Percentiles rank a stretch among this genome's conserved stretches.
Conservation (phyloP, 345 rosid species). For the Physaria fendleri region DNA sequence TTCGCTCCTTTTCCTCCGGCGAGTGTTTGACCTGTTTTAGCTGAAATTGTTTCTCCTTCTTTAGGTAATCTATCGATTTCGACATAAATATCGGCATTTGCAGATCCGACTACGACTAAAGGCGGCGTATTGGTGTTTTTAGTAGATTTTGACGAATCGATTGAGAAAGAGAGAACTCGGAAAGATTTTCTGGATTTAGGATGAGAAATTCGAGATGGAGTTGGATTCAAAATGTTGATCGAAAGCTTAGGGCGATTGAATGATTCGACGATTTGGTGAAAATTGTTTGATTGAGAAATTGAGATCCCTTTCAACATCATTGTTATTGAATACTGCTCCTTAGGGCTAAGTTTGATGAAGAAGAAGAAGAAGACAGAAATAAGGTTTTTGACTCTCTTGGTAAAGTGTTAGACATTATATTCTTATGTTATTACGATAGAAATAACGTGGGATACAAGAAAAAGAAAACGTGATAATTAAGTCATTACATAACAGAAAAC, state of each 20-base stretch:
- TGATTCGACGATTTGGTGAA: slow-evolving; percentile 10
- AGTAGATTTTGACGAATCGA: slow-evolving; percentile 17
- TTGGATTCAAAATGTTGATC: slow-evolving; percentile 15
- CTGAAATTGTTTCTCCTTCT: slow-evolving; percentile 81
- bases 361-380: too few relatives aligned
- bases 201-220: slow-evolving; percentile 11
- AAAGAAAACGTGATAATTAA: background rate
- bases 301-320: slow-evolving; percentile 33
- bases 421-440: too few relatives aligned
- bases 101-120: slow-evolving; percentile 82
- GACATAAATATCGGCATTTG: slow-evolving; percentile 79
- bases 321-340: too few relatives aligned
- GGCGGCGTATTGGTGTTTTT: slow-evolving; percentile 32
- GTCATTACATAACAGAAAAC: background rate
- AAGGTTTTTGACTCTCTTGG: too few relatives aligned
- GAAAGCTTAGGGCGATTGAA: slow-evolving; percentile 10
- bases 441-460: too few relatives aligned
- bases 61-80: slow-evolving; percentile 74
- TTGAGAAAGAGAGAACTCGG: slow-evolving; percentile 35
- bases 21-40: slow-evolving; percentile 62
- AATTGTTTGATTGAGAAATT: slow-evolving; percentile 28
- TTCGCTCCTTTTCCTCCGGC: slow-evolving; percentile 97
- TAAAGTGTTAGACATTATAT: too few relatives aligned
- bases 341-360: too few relatives aligned
- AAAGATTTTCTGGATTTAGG: background rate